Evolutionary conservation across 805 yeast species (phyloP), one percentile per base, ranked within the genome.

Genomic region (Metschnikowia picachoensis): DNA sequence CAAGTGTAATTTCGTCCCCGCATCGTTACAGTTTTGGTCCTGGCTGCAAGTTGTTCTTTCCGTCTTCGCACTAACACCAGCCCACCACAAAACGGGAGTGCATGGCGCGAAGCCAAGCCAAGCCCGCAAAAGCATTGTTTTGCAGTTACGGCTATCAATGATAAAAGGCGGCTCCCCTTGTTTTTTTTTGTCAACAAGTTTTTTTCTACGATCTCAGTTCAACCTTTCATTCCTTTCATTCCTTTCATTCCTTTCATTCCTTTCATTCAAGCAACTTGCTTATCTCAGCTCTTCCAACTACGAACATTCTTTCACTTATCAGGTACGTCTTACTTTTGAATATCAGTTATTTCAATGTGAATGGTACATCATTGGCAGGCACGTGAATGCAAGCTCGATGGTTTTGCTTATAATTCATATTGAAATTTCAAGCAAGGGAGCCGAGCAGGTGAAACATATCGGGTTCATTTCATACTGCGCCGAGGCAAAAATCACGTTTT

Each of bases 191-290:
- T 17, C 34, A n/a, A 28, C 39, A 13, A 39, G 29, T 45, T 42
- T 40, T 33, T n/a, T 30, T 40, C 30, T 14, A 35, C 36, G 35
- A 37, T 35, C 41, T 43, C 47, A 48, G 52, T 49, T 52, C 47
- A 49, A 52, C 53, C 51, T 47, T 51, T 49, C 56, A 39, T 45
- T 52, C 53, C 53, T 52, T 52, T 38, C n/a, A n/a, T n/a, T n/a
- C n/a, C 51, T 47, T 51, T 49, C 56, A 39, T 45, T 52, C 53
- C 51, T 47, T 51, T 49, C 56, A 39, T 45, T 52, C 10, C 30
- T 25, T 25, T 20, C 20, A 20, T 20, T 30, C 12, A n/a, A 36
- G 12, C 29, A 13, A 10, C 28, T 10, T 10, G 8, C 20, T 35
- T 8, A 29, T 20, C 10, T 36, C 14, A 13, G 16, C 16, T 36